Base-by-base conservation (phyloP, 768 basidiomycete genomes). In the Paxillus involutus region DNA sequence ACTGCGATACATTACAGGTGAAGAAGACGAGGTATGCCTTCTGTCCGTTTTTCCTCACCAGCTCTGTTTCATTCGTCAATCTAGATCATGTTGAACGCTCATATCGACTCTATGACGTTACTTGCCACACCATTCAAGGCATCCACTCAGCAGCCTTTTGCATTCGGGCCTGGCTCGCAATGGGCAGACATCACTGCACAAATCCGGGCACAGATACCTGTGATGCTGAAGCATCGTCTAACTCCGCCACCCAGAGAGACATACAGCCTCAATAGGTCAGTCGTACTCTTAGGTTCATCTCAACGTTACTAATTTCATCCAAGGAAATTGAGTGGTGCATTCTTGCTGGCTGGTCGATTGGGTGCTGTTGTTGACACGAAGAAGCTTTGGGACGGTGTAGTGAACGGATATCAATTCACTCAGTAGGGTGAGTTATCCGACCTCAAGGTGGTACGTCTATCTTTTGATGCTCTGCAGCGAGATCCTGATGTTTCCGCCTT, bases 231-330 rank as follows among this genome's bases (percentile, higher is more conserved):
- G 61, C 79, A 97, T 63, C 78, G 95, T 45, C 77, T 97, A 29
- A 94, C 93, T 0, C 96, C 96, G 0, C 96, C 96, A 3, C 96
- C 96, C 0, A 75, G 83, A 53, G 95, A 98, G 73, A 98, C 96
- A 1, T 98, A 98, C 69, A 93, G 91, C 69, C 73, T 98, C 50
- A 98, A 99, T 68, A 75, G 94, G 88, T 87, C 56, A 52, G 81
- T 67, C 4, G 9, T 19, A 2, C 14, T 4, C 2, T 42, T n/a
- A 29, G 14, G 37, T 21, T 6, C 4, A 43, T 32, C n/a, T 36
- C 8, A 9, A 35, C n/a, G 37, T 30, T 36, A 39, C 45, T 56
- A 16, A 16, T 44, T 29, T 4, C n/a, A n/a, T 35, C 26, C n/a
- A 53, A 63, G 90, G 64, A 94, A 93, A 77, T 61, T 93, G 64